Percentiles rank a stretch among this genome's conserved stretches.
Conservation (phyloP, 345 rosid genomes). For the Sonneratia alba region DNA sequence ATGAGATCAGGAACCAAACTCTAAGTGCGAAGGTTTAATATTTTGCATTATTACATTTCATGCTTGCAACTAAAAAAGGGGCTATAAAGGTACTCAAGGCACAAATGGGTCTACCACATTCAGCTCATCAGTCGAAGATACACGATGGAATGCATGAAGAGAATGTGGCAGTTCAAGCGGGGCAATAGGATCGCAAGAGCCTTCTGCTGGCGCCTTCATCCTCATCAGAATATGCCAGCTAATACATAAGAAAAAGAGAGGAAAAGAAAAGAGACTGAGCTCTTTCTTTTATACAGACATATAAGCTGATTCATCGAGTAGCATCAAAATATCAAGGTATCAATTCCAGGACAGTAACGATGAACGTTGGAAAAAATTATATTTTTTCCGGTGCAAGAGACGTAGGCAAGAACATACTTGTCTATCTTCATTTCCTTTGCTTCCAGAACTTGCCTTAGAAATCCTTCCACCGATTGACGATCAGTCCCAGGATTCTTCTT, state of each 20-base stretch:
- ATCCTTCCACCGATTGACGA: constrained; percentile 41
- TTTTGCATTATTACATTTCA: neutral
- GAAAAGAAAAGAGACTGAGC: too few species aligned
- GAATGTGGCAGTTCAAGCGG: constrained; percentile 92
- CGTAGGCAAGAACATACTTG: constrained; percentile 30
- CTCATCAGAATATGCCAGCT: constrained; percentile 98
- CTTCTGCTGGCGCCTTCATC: constrained; percentile 61
- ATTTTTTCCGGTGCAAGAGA: neutral
- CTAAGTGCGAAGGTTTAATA: neutral
- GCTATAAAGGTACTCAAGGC: neutral
- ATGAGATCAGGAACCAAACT: neutral
- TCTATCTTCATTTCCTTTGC: constrained; percentile 91
- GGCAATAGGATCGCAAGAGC: constrained; percentile 78
- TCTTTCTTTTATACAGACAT: neutral
- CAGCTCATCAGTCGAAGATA: constrained; percentile 58
- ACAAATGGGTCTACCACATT: constrained; percentile 31
- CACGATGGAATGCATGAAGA: constrained; percentile 78
- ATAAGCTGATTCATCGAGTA: neutral
- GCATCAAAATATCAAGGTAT: neutral
- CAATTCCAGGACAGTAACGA: neutral
- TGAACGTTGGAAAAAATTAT: neutral
- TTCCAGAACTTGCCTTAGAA: constrained; percentile 45
- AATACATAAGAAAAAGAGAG: constrained; percentile 5
- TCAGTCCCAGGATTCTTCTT: constrained; percentile 89
- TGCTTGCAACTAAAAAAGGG: neutral